Percentiles rank a stretch among this genome's conserved stretches.
These are phyloP conservation scores for Penicillium cataractarum DNA, from an alignment of 495 filamentous ascomycete genomes.

Conservation along the genomic window DNA sequence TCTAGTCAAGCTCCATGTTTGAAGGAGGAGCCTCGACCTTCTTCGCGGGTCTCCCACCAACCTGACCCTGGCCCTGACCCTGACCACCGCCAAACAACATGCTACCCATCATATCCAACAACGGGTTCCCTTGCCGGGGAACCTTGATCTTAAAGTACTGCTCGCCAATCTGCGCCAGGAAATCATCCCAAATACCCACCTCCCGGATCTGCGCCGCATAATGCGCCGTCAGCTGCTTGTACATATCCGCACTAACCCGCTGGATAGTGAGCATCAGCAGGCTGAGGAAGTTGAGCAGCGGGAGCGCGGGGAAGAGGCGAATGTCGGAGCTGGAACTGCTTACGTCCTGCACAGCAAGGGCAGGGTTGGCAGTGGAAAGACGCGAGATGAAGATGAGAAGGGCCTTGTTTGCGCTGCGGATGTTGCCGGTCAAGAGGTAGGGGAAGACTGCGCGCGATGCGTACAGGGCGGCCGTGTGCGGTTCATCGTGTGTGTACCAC, in stretches of 20 bases:
- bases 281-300: conserved; percentile 89
- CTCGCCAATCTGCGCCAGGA: conserved; percentile 84
- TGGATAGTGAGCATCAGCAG: conserved; percentile 83
- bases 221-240: conserved; percentile 77
- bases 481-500: conserved; percentile 89
- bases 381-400: conserved; percentile 78
- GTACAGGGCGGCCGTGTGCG: conserved; percentile 88
- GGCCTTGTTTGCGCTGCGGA: conserved; percentile 83
- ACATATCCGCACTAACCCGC: conserved; percentile 78
- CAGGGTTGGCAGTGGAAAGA: conserved; percentile 68
- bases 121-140: conserved; percentile 81
- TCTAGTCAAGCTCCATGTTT: conserved; percentile 59
- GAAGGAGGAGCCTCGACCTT: conserved; percentile 53
- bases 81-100: conserved; percentile 71
- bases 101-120: conserved; percentile 97
- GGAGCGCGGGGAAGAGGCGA: conserved; percentile 80
- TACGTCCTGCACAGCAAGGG: conserved; percentile 77
- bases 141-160: conserved; percentile 97
- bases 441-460: conserved; percentile 88
- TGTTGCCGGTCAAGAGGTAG: conserved; percentile 86
- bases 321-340: conserved; percentile 73
- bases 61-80: conserved; percentile 49
- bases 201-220: conserved; percentile 80
- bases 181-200: conserved; percentile 76
- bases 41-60: conserved; percentile 46